Evolutionary conservation across 106 monocot genomes (phyloP).

Genomic region (Dioscorea alata): DNA sequence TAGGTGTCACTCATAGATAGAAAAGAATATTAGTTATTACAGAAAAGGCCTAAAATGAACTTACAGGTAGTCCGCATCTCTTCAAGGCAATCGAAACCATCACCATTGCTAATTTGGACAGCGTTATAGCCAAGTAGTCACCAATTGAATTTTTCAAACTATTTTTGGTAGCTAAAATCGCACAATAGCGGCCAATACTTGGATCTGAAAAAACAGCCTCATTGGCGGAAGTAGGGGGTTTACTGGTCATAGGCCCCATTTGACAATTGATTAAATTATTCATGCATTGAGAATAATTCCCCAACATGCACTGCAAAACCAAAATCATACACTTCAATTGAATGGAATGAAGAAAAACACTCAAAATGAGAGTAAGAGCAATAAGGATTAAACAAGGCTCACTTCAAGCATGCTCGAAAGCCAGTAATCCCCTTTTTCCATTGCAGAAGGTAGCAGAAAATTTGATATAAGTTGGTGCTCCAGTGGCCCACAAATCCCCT

Average conservation of each 20-base stretch:
- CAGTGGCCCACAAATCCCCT: slow-evolving; percentile 79
- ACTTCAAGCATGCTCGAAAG: slow-evolving; percentile 83
- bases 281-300: slow-evolving; percentile 61
- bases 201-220: slow-evolving; percentile 47
- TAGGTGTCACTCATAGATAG: no score
- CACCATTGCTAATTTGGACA: slow-evolving; percentile 56
- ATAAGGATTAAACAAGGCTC: slow-evolving; percentile 19
- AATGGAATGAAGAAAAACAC: background rate
- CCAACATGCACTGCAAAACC: slow-evolving; percentile 76
- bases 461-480: slow-evolving; percentile 69
- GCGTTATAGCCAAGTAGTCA: slow-evolving; percentile 28
- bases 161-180: slow-evolving; percentile 57
- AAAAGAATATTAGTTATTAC: no score
- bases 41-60: slow-evolving; percentile 25
- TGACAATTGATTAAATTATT: slow-evolving; percentile 28
- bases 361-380: background rate
- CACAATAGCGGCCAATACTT: slow-evolving; percentile 69
- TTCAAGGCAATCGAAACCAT: slow-evolving; percentile 51
- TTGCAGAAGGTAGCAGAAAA: slow-evolving; percentile 65
- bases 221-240: slow-evolving; percentile 3
- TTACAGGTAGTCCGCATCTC: slow-evolving; percentile 88
- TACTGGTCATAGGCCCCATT: slow-evolving; percentile 9
- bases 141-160: slow-evolving; percentile 66
- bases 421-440: slow-evolving; percentile 76
- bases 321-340: slow-evolving; percentile 1